phyloP scores from a whole-genome alignment of 805 yeast species.

The Schizosaccharomyces cryophilus region DNA sequence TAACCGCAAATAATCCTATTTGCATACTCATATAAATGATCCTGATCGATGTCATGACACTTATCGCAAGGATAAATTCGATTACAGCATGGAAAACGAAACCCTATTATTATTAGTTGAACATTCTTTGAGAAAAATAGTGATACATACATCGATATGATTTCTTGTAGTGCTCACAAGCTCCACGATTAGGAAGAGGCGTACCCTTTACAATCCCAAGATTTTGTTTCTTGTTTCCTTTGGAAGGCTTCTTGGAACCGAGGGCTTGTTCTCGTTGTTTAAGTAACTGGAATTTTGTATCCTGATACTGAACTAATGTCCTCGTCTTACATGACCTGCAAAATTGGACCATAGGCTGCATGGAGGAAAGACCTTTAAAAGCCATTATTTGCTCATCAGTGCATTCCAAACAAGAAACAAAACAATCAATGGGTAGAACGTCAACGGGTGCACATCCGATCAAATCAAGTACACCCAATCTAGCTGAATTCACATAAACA shows the following conservation, averaged over 20 bases:
- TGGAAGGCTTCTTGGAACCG: constrained; percentile 5
- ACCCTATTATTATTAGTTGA: constrained; percentile 11
- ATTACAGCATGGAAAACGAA: constrained; percentile 20
- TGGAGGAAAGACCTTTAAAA: constrained; percentile 12
- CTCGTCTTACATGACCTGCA: constrained; percentile 18
- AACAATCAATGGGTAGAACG: constrained; percentile 15
- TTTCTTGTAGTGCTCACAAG: constrained; percentile 19
- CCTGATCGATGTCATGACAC: constrained; percentile 18
- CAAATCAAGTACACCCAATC: constrained; percentile 17
- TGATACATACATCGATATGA: constrained; percentile 13
- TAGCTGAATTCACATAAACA: neutral
- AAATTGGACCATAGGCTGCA: constrained; percentile 6
- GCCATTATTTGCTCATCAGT: constrained; percentile 5
- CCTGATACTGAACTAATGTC: constrained; percentile 14
- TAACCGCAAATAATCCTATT: constrained; percentile 18
- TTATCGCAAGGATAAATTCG: constrained; percentile 20
- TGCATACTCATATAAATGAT: constrained; percentile 17
- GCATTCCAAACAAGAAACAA: constrained; percentile 17
- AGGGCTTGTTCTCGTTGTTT: constrained; percentile 5
- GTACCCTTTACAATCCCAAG: constrained; percentile 16
- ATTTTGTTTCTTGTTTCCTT: constrained; percentile 9
- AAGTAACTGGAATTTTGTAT: constrained; percentile 11
- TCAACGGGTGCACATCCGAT: constrained; percentile 17
- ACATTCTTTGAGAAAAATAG: neutral
- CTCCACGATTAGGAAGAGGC: constrained; percentile 17